A percentile compares a stretch with the other conserved stretches of the same genome.
Conservation (phyloP, 2,329 filamentous ascomycete genomes). For the Curvularia eragrostidis region DNA sequence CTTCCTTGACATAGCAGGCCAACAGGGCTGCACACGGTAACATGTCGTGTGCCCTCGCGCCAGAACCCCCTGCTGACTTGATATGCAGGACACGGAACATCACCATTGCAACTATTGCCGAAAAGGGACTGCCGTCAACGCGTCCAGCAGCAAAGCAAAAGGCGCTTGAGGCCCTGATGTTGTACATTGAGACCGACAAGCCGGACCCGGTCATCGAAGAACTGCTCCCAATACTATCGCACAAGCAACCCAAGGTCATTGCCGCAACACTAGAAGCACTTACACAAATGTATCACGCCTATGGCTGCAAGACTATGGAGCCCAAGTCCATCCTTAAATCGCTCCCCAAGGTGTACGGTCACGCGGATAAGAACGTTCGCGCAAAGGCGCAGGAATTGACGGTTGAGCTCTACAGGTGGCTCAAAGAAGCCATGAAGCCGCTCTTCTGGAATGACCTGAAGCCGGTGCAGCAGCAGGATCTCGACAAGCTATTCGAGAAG, state of each 20-base stretch:
- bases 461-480: constrained; percentile 89
- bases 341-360: constrained; percentile 88
- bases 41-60: constrained; percentile 17
- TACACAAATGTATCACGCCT: constrained; percentile 87
- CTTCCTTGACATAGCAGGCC: constrained; percentile 89
- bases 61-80: constrained; percentile 8
- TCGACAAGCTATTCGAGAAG: constrained; percentile 93
- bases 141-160: constrained; percentile 88
- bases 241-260: constrained; percentile 92
- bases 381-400: constrained; percentile 90
- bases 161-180: constrained; percentile 81
- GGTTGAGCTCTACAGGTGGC: constrained; percentile 95
- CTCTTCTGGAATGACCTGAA: constrained; percentile 97
- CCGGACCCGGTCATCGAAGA: constrained; percentile 89
- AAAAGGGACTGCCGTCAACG: constrained; percentile 89
- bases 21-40: constrained; percentile 75
- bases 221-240: constrained; percentile 78
- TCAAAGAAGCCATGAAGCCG: constrained; percentile 96
- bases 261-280: constrained; percentile 77
- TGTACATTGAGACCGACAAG: constrained; percentile 89
- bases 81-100: constrained; percentile 70
- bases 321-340: constrained; percentile 89
- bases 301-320: constrained; percentile 91
- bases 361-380: constrained; percentile 97
- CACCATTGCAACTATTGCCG: constrained; percentile 80